These are phyloP conservation scores for Alternaria sp. DNA, from an alignment of 2,329 filamentous ascomycete species.

Conservation along the genomic window DNA sequence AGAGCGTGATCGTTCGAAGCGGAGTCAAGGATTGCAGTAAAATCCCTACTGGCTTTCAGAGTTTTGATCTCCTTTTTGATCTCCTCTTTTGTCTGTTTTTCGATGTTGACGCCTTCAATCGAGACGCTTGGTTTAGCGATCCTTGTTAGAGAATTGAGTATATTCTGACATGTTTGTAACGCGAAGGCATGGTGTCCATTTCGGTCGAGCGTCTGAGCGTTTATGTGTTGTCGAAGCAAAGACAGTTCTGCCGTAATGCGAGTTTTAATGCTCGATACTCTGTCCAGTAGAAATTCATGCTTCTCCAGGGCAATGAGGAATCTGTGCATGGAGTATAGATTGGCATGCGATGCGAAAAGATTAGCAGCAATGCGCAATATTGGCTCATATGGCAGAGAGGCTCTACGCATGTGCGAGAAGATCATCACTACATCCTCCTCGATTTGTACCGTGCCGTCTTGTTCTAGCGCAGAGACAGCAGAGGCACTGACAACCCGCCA, in stretches of 20 bases:
- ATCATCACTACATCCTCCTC: conserved; percentile 22
- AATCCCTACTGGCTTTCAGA: conserved; percentile 27
- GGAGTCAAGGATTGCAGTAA: conserved; percentile 35
- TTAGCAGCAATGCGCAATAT: conserved; percentile 21
- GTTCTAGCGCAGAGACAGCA: background rate
- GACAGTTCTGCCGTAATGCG: conserved; percentile 13
- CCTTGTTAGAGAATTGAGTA: conserved; percentile 12
- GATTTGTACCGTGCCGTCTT: background rate
- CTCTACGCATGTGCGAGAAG: conserved; percentile 20
- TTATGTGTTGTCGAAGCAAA: conserved; percentile 6
- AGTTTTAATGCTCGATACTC: conserved; percentile 12
- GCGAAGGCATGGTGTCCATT: conserved; percentile 17
- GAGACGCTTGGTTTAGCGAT: background rate
- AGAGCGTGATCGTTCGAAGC: conserved; percentile 34
- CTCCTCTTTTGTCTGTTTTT: background rate
- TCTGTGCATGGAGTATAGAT: conserved; percentile 15
- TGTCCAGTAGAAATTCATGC: conserved; percentile 16
- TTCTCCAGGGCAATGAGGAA: conserved; percentile 19
- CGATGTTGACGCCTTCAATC: background rate
- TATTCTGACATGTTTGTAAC: conserved; percentile 14
- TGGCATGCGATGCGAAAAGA: conserved; percentile 13
- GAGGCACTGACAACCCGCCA: conserved; percentile 5
- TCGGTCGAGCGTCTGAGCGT: conserved; percentile 3
- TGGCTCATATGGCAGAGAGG: conserved; percentile 23
- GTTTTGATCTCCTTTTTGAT: background rate